Conservation (phyloP, 768 basidiomycete species). For the Austroboletus eburneus region DNA sequence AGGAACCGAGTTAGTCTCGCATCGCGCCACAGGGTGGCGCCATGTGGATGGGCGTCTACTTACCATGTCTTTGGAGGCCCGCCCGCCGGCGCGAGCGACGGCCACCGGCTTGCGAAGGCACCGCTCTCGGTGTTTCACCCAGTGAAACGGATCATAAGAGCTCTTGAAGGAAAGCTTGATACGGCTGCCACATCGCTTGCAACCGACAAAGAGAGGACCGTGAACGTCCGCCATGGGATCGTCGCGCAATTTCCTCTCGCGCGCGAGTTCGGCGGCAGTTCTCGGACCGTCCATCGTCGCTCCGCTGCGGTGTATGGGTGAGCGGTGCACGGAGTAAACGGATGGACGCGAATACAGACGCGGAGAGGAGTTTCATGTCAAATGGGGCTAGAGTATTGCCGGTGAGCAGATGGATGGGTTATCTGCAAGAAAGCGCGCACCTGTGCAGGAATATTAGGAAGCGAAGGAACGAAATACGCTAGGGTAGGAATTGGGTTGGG, state of each 20-base stretch:
- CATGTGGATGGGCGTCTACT: conserved; percentile 2
- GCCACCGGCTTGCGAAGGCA: conserved; percentile 48
- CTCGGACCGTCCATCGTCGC: conserved; percentile 19
- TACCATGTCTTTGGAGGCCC: conserved; percentile 23
- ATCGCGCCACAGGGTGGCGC: neutral
- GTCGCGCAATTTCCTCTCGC: conserved; percentile 48
- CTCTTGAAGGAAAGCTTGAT: conserved; percentile 71
- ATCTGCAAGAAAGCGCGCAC: conserved; percentile 17
- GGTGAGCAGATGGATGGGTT: conserved; percentile 16
- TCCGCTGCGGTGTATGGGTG: conserved; percentile 17
- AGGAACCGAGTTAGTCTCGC: conserved; percentile 2
- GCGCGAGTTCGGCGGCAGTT: conserved; percentile 42
- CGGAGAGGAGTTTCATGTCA: conserved; percentile 18
- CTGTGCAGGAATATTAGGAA: conserved; percentile 6
- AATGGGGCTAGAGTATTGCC: conserved; percentile 22
- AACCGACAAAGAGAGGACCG: conserved; percentile 48
- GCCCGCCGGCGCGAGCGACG: conserved; percentile 10
- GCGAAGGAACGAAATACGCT: neutral
- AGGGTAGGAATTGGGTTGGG: conserved; percentile 3
- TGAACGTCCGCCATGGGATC: conserved; percentile 53
- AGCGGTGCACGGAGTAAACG: neutral
- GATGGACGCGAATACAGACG: conserved; percentile 11
- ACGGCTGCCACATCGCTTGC: conserved; percentile 48
- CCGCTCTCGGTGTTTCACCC: conserved; percentile 58
- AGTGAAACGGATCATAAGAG: conserved; percentile 62